Base-by-base conservation (phyloP, 2,329 filamentous ascomycete species). In the Xylariaceae sp. region DNA sequence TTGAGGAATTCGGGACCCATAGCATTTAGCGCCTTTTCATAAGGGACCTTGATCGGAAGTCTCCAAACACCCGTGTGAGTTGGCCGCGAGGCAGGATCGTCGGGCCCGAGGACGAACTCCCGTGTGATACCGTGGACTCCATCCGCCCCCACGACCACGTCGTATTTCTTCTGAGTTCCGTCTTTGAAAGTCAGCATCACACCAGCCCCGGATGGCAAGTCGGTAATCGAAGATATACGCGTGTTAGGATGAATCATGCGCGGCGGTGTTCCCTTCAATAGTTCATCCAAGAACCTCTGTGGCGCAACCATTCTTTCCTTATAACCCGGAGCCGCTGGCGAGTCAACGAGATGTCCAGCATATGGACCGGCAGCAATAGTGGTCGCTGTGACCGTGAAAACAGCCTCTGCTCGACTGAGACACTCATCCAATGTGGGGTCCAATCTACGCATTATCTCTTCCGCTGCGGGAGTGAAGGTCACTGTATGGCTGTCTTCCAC, bases 91-190 rank as follows among this genome's bases (percentile, higher is more conserved):
- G 69, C 56, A 7, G 64, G 62, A 48, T 69, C 64, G 23, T 67
- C 59, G 10, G 51, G 30, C 1, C 69, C 69, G 0, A 71, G 58
- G 15, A 71, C 68, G 37, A 68, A 66, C 17, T 62, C 50, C n/a
- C 69, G 66, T 1, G 65, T 64, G 30, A 65, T 63, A 1, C 68
- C 66, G 18, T 67, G 62, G 1, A 64, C 55, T 2, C 69, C 68
- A 23, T 72, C 70, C 2, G 70, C 64, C 3, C 71, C 69, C 4
- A 72, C 58, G 2, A 72, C 64, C 2, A 71, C 53, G 35, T 72
- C 70, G 55, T 71, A 72, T 49, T 62, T 63, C 60, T 67, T 68
- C 51, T 68, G 67, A 18, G 67, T 56, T 2, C 71, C 70, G 45
- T 71, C 69, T 2, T 60, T 66, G 15, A 72, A 71, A 1, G 51